Base-by-base conservation (phyloP, 768 basidiomycete genomes). In the Xerocomellus chrysenteron region DNA sequence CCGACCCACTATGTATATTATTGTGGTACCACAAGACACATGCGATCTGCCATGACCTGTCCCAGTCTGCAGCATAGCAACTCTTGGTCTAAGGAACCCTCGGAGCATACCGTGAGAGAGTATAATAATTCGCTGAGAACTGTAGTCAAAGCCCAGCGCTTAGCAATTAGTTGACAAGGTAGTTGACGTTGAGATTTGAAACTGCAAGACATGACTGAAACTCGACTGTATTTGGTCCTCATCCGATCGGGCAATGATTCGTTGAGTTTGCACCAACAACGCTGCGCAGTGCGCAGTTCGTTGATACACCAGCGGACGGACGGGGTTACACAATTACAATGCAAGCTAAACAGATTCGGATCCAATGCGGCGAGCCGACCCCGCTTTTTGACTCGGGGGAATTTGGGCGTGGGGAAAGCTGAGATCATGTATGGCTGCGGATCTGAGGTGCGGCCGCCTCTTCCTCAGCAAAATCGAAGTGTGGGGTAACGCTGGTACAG, bases 371-470 rank as follows among this genome's bases (percentile, higher is more conserved):
- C 30, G 19, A 62, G 30, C 60, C 50, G 40, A 51, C 39, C 47
- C 63, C 58, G 55, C 50, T 12, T 43, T 24, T 7, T 40, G 24
- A 42, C 26, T 36, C 28, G 35, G 48, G 30, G 46, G n/a, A 43
- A 39, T 48, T 33, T 28, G 14, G 36, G 19, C 62, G 54, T 63
- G 58, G 62, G 60, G 42, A 50, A 49, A 16, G 28, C 24, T 17
- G 47, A 43, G 47, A 53, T 41, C 60, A 39, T 43, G 43, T 39
- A 7, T 19, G 5, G 9, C 28, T 47, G 19, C 58, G 58, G 65
- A 65, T 64, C 56, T 67, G 65, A 64, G 65, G 42, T 35, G 2
- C 36, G 35, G 17, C 48, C 65, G 65, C 58, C 46, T 14, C n/a
- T 52, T 42, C 50, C 7, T 56, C 53, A 47, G 40, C 35, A 50